Percentiles rank a stretch among this genome's conserved stretches.
Conservation (phyloP, 805 yeast genomes). For the Cyberlindnera amylophila region DNA sequence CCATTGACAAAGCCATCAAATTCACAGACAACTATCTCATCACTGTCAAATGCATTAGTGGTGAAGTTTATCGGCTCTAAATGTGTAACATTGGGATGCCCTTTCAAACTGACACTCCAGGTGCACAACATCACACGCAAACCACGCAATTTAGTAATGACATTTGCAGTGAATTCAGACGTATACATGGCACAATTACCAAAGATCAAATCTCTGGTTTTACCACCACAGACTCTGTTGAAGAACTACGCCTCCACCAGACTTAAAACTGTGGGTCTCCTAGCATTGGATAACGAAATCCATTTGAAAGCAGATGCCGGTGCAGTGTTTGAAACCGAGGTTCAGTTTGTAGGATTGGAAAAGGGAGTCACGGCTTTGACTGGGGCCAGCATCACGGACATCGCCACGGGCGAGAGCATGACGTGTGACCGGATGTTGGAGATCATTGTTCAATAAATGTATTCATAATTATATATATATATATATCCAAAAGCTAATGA, state of each 20-base stretch:
- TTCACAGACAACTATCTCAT: constrained; percentile 1
- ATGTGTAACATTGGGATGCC: constrained; percentile 54
- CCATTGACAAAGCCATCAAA: not conserved
- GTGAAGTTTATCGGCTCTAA: constrained; percentile 63
- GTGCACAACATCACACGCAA: constrained; percentile 58
- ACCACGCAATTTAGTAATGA: constrained; percentile 49
- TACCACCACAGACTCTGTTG: constrained; percentile 25
- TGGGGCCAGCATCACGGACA: constrained; percentile 64
- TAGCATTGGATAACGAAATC: constrained; percentile 63
- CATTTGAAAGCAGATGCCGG: constrained; percentile 51
- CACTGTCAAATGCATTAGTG: constrained; percentile 33
- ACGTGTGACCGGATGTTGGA: constrained; percentile 71
- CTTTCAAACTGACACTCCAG: constrained; percentile 60
- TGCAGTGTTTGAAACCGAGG: constrained; percentile 59
- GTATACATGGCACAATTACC: constrained; percentile 23
- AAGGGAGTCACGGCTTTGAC: constrained; percentile 62
- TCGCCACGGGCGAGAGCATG: constrained; percentile 58
- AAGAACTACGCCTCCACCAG: constrained; percentile 36
- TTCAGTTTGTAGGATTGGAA: constrained; percentile 57
- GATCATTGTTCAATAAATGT: constrained; percentile 44
- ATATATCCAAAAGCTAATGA: no score
- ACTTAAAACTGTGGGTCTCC: constrained; percentile 49
- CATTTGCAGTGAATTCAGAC: constrained; percentile 25
- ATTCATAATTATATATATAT: no score
- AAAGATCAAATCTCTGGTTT: constrained; percentile 22